Conservation (phyloP, 2,329 filamentous ascomycete genomes). For the Chaetomiaceae sp. region DNA sequence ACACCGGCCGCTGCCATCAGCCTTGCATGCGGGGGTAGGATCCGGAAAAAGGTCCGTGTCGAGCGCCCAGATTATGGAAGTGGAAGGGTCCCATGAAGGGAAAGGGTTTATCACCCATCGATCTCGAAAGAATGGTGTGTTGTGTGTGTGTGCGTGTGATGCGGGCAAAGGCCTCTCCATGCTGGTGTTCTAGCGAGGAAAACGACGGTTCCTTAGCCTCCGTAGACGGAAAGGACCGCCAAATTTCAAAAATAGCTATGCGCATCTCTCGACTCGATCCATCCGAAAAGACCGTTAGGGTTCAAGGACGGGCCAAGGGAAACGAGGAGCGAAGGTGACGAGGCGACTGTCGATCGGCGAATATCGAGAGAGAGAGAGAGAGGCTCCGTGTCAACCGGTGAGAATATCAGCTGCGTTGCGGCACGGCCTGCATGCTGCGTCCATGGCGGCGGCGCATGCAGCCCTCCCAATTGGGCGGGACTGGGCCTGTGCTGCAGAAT, state of each 20-base stretch:
- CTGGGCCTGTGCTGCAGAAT: slow-evolving; percentile 10
- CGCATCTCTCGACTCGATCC: neutral
- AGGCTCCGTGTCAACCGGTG: slow-evolving; percentile 17
- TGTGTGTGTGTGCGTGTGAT: neutral
- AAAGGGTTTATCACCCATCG: neutral
- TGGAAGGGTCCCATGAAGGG: neutral
- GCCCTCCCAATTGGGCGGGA: slow-evolving; percentile 28
- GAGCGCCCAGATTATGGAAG: neutral
- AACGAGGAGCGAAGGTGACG: slow-evolving; percentile 3
- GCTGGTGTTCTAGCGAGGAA: neutral
- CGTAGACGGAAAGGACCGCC: too few relatives aligned
- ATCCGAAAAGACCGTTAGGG: too few relatives aligned
- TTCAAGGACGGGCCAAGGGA: neutral
- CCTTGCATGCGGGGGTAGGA: slow-evolving; percentile 18
- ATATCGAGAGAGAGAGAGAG: slow-evolving; percentile 6
- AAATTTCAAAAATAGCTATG: too few relatives aligned
- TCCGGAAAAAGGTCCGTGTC: neutral
- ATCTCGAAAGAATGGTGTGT: neutral
- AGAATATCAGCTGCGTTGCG: slow-evolving; percentile 20
- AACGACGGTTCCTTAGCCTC: too few relatives aligned
- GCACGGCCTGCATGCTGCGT: slow-evolving; percentile 20
- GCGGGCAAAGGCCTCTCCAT: too few relatives aligned
- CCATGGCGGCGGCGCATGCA: slow-evolving; percentile 22
- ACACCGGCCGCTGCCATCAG: slow-evolving; percentile 9
- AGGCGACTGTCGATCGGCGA: slow-evolving; percentile 17